Conservation (phyloP, 163 green algal species). For the Prototheca cutis region DNA sequence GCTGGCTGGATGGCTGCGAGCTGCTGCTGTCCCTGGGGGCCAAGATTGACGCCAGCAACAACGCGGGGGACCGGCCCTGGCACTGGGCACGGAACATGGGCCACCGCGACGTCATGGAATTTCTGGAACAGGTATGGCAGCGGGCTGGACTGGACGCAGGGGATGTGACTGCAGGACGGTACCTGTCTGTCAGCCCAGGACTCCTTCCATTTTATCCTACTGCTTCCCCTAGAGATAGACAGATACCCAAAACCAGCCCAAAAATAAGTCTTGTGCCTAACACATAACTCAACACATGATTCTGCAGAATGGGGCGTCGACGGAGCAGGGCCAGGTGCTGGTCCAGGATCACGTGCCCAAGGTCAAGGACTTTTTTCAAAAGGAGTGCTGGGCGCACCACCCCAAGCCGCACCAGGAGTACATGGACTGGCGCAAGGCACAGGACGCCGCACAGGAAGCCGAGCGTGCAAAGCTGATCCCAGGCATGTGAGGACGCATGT, state of each 20-base stretch:
- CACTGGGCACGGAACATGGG: slow-evolving; percentile 82
- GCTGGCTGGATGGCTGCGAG: slow-evolving; percentile 71
- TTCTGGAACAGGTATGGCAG: slow-evolving; percentile 61
- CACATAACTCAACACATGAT: no score
- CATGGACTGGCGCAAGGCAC: slow-evolving; percentile 50
- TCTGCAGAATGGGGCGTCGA: slow-evolving; percentile 60
- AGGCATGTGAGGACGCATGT: slow-evolving; percentile 34
- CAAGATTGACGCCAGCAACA: slow-evolving; percentile 87
- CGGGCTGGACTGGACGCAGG: no score
- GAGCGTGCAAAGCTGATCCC: slow-evolving; percentile 58
- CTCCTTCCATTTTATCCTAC: no score
- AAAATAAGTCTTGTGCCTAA: no score
- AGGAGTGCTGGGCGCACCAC: slow-evolving; percentile 81
- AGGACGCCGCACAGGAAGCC: slow-evolving; percentile 47
- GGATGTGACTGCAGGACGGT: no score
- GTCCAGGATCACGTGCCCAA: slow-evolving; percentile 91
- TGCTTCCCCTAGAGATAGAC: no score
- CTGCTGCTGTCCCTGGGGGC: slow-evolving; percentile 78
- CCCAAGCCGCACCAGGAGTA: slow-evolving; percentile 76
- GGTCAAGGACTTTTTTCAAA: slow-evolving; percentile 85
- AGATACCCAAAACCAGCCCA: no score
- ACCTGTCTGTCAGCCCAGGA: no score
- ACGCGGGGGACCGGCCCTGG: slow-evolving; percentile 79
- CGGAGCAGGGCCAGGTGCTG: slow-evolving; percentile 67
- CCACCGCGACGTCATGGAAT: slow-evolving; percentile 51